Evolutionary conservation across 176 grass and related monocot genomes (phyloP).

Genomic region (Musa acuminata): DNA sequence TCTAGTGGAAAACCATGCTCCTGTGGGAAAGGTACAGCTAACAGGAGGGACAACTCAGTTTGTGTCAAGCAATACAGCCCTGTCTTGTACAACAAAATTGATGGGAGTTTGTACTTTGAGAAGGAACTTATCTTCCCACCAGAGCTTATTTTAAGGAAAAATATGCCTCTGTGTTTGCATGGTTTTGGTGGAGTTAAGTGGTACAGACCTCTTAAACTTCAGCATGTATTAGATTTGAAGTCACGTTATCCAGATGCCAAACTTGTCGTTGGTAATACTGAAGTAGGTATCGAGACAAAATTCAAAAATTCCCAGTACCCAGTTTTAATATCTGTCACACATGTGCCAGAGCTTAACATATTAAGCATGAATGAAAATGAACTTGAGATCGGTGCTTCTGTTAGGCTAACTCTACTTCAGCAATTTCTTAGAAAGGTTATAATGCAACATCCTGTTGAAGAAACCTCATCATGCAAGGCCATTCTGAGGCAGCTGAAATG

Average conservation of each 20-base stretch:
- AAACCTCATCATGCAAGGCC: slow-evolving; percentile 70
- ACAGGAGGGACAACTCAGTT: slow-evolving; percentile 18
- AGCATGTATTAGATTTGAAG: slow-evolving; percentile 62
- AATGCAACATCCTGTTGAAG: slow-evolving; percentile 31
- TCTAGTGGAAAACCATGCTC: slow-evolving; percentile 91
- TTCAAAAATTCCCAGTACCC: slow-evolving; percentile 75
- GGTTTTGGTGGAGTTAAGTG: slow-evolving; percentile 71
- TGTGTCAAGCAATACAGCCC: slow-evolving; percentile 42
- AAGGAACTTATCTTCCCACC: slow-evolving; percentile 94
- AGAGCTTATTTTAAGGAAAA: slow-evolving; percentile 63
- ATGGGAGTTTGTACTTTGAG: slow-evolving; percentile 62
- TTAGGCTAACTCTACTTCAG: slow-evolving; percentile 67
- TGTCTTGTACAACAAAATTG: slow-evolving; percentile 62
- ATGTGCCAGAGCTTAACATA: slow-evolving; percentile 73
- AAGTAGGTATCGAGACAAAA: slow-evolving; percentile 90
- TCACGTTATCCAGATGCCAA: slow-evolving; percentile 71
- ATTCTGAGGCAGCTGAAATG: slow-evolving; percentile 85
- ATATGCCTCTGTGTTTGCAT: slow-evolving; percentile 50
- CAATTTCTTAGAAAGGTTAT: slow-evolving; percentile 55
- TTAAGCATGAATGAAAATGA: slow-evolving; percentile 61
- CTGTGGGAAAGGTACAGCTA: slow-evolving; percentile 33
- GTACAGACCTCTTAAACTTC: slow-evolving; percentile 76
- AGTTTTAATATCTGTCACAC: slow-evolving; percentile 66
- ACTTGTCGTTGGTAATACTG: slow-evolving; percentile 76
- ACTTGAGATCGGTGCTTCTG: slow-evolving; percentile 75